Conservation (phyloP, 805 yeast genomes). For the Saturnispora besseyi region DNA sequence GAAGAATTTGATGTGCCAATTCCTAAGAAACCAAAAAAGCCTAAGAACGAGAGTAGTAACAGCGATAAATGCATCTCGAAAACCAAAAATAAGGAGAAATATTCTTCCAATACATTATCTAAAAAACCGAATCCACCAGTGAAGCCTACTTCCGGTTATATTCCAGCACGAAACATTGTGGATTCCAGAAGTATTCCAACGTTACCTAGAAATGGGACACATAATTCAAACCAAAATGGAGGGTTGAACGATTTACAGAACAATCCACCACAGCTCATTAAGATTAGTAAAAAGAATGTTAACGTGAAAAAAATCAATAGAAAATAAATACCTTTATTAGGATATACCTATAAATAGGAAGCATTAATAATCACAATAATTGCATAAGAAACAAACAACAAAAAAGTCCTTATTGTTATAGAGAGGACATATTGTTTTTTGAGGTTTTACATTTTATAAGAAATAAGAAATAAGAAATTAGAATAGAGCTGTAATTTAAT, state of each 20-base stretch:
- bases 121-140: neutral
- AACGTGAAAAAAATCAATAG: neutral
- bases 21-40: neutral
- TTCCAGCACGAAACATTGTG: constrained; percentile 1
- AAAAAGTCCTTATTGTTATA: neutral
- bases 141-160: neutral
- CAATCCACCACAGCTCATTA: constrained; percentile 7
- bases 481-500: neutral
- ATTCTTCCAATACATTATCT: neutral
- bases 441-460: neutral
- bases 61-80: neutral
- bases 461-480: neutral
- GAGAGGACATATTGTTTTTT: neutral
- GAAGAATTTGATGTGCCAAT: neutral
- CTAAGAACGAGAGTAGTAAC: neutral
- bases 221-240: neutral
- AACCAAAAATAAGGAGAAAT: neutral
- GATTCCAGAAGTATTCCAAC: constrained; percentile 6
- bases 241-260: constrained; percentile 1
- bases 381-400: neutral
- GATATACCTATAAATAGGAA: neutral
- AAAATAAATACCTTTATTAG: neutral
- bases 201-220: neutral
- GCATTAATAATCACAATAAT: neutral
- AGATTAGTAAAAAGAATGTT: constrained; percentile 11